phyloP scores from a whole-genome alignment of 352 stramenopile genomes.

The Phytophthora tubulina region DNA sequence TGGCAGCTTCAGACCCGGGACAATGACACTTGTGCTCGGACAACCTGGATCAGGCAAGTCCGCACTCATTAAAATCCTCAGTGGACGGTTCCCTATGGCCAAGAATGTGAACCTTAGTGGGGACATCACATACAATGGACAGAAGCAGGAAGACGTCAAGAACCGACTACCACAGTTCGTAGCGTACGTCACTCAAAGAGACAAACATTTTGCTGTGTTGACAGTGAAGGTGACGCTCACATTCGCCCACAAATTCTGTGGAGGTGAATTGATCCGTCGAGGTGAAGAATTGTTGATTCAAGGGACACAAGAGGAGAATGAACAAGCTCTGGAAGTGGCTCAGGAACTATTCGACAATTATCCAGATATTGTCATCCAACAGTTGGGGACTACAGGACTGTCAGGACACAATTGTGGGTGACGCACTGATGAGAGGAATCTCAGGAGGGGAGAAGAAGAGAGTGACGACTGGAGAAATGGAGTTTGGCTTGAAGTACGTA shows the following conservation, averaged over 20 bases:
- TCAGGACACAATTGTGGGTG: constrained; percentile 61
- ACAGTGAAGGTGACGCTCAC: constrained; percentile 60
- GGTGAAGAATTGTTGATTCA: constrained; percentile 34
- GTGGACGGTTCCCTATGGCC: constrained; percentile 38
- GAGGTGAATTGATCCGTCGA: constrained; percentile 30
- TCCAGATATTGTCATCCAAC: constrained; percentile 53
- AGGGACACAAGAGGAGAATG: constrained; percentile 49
- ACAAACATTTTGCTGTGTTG: constrained; percentile 47
- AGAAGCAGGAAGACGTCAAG: constrained; percentile 24
- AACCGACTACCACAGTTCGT: constrained; percentile 43
- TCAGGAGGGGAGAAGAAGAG: constrained; percentile 61
- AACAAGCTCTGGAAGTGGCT: constrained; percentile 22
- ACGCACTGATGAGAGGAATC: constrained; percentile 54
- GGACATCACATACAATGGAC: constrained; percentile 51
- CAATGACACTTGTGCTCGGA: constrained; percentile 56
- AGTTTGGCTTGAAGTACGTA: constrained; percentile 74
- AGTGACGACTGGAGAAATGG: constrained; percentile 68
- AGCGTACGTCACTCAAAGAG: constrained; percentile 47
- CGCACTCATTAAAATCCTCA: constrained; percentile 53
- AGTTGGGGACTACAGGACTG: constrained; percentile 54
- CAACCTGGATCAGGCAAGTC: constrained; percentile 54
- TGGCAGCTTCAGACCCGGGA: constrained; percentile 42
- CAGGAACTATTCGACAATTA: constrained; percentile 36
- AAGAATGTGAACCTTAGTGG: constrained; percentile 42
- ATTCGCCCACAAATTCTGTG: constrained; percentile 54